Evolutionary conservation across 2,329 filamentous ascomycete species (phyloP), one percentile per base, ranked within the genome.

Genomic region (Aspergillus ibericus): DNA sequence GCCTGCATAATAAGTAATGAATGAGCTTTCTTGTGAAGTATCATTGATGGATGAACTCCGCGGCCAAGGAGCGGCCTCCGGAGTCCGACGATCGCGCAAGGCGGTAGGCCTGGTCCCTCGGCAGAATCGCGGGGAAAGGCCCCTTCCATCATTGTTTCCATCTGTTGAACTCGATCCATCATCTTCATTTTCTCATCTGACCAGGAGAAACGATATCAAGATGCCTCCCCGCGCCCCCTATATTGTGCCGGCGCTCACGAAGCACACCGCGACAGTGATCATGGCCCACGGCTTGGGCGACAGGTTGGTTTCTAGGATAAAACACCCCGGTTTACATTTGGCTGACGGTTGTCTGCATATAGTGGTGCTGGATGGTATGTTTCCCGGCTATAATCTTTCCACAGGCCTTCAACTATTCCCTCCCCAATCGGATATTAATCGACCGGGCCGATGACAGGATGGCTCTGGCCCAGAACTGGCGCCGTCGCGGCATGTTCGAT

Each of bases 261-360:
- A 86, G 72, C 95, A 98, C 78, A 97, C 95, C 36, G 92, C 92
- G 22, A 97, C 93, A 3, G 89, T 98, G 69, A 98, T 99, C 70
- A 92, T 97, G 77, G 84, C 91, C 53, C 95, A 99, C 75, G 95
- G 95, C 13, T 82, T 99, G 38, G 95, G 95, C 63, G 95, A 98
- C 73, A 89, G 91, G 93, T 87, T 76, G 68, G 73, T 66, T 46
- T 27, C 51, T 56, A 20, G 22, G 25, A 25, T 9, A 53, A 12
- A 8, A 22, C 47, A 18, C 7, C 25, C n/a, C 27, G 2, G 25
- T n/a, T 55, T 42, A 27, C 16, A 16, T 25, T 46, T 61, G 27
- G 58, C 58, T 55, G 48, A 60, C 47, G 10, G 38, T 36, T 36
- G 6, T 42, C 55, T 64, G 47, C 56, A 56, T 34, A 58, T 63